Evolutionary conservation across 2,329 filamentous ascomycete species (phyloP).

Genomic region (Metarhizium robertsii): DNA sequence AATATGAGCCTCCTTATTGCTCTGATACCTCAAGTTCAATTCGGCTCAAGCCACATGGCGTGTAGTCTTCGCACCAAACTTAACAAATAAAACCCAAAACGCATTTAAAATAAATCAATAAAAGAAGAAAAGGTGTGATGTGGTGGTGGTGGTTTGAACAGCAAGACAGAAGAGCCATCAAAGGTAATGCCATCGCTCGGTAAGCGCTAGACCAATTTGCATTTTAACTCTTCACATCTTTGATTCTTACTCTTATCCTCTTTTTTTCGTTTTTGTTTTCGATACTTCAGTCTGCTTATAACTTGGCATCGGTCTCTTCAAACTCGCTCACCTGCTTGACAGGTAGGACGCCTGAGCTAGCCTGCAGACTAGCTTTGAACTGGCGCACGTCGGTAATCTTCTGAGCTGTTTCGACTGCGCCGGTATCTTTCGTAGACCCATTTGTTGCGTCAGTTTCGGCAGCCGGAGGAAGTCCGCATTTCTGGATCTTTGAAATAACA

Average conservation of each 20-base stretch:
- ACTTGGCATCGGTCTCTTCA: conserved; percentile 75
- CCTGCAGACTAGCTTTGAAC: conserved; percentile 68
- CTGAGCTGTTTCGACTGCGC: conserved; percentile 27
- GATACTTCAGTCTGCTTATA: conserved; percentile 33
- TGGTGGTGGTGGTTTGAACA: too few relatives aligned
- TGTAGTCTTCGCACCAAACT: too few relatives aligned
- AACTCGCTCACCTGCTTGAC: conserved; percentile 73
- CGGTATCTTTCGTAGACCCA: conserved; percentile 33
- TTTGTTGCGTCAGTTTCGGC: conserved; percentile 21
- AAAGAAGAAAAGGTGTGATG: too few relatives aligned
- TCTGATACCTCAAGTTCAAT: not conserved
- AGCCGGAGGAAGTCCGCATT: conserved; percentile 30
- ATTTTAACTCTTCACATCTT: too few relatives aligned
- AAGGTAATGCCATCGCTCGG: not conserved
- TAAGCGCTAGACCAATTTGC: not conserved
- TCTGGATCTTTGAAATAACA: conserved; percentile 35
- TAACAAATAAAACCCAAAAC: too few relatives aligned
- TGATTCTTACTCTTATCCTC: too few relatives aligned
- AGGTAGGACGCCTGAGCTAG: conserved; percentile 64
- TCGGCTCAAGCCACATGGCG: not conserved
- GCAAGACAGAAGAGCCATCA: not conserved
- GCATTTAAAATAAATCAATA: too few relatives aligned
- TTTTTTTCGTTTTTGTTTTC: not conserved
- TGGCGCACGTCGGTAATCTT: conserved; percentile 69
- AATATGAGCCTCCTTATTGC: not conserved